A percentile compares a stretch with the other conserved stretches of the same genome.
Conservation (phyloP, 1,284 basidiomycete species). For the Xerocomus minutiporus region DNA sequence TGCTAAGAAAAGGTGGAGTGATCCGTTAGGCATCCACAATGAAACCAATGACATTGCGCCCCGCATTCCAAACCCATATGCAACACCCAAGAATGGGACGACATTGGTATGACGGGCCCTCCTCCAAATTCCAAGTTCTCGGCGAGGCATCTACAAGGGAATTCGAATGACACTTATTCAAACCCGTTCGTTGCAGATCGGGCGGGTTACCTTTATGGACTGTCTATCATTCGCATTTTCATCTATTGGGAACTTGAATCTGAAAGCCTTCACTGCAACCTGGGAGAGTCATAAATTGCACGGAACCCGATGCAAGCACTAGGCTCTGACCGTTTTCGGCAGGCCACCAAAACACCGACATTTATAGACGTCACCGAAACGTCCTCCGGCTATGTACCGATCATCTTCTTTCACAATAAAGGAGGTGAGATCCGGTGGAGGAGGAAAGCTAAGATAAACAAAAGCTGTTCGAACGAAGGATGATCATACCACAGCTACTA, state of each 20-base stretch:
- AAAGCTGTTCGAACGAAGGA: too few species aligned
- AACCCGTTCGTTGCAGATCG: not conserved
- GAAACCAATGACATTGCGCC: too few species aligned
- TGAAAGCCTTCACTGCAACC: slow-evolving; percentile 18
- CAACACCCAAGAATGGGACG: not conserved
- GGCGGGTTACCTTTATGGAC: not conserved
- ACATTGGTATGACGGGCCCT: slow-evolving; percentile 14
- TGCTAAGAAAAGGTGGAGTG: slow-evolving; percentile 7
- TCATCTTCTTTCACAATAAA: not conserved
- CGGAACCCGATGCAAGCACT: not conserved
- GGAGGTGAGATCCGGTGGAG: not conserved
- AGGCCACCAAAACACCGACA: not conserved
- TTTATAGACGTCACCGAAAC: slow-evolving; percentile 8
- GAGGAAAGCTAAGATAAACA: not conserved
- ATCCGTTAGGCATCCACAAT: slow-evolving; percentile 10
- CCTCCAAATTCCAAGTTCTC: slow-evolving; percentile 21
- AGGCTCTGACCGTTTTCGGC: not conserved
- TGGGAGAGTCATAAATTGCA: not conserved
- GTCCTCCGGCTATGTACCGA: not conserved
- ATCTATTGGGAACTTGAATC: not conserved
- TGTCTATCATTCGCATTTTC: not conserved
- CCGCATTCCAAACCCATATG: slow-evolving; percentile 13
- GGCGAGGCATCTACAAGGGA: not conserved
- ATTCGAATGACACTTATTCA: not conserved
- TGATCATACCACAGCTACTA: not conserved